Base-by-base conservation (phyloP, 768 basidiomycete genomes). In the Russula sp. region DNA sequence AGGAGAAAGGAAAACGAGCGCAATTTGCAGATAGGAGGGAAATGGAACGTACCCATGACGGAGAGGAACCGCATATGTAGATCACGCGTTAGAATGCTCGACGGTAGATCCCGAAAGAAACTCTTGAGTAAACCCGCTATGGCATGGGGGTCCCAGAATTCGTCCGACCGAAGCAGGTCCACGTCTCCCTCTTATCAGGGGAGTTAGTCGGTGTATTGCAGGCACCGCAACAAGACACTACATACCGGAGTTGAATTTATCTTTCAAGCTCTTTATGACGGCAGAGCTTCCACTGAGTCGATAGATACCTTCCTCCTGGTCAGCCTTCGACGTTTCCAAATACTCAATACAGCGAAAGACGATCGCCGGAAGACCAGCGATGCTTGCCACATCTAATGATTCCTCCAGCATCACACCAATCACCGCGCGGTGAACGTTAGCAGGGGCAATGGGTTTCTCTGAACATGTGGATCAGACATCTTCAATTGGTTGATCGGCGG, bases 221-320 rank as follows among this genome's bases (percentile, higher is more conserved):
- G 22, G 30, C 13, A 14, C 5, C 20, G 20, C 32, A 59, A 64
- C 48, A 66, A 59, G 40, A 50, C 34, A 42, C 48, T 50, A 57
- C 86, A 67, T 70, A 93, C 94, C 93, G 66, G 79, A 74, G 72
- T 99, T 98, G 78, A 98, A 99, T 64, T 87, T 84, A 73, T 98
- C 97, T 72, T 89, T 93, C 50, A 99, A 79, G 57, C 79, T 84
- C 78, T 97, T 97, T 79, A 98, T 94, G 62, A 96, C 94, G 38
- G 94, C 90, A 67, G 93, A 92, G 74, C 92, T 94, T 26, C 95
- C 95, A 72, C 90, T 94, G 64, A 99, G 77, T 64, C 97, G 87
- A 77, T 98, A 99, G 64, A 99, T 96, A 38, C 97, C 97, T 76
- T 99, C 97, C 72, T 99, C 97, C 69, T 91, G 86, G 66, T 98